These are phyloP conservation scores for Jaapia argillacea DNA, from an alignment of 768 basidiomycete species.

Conservation along the genomic window DNA sequence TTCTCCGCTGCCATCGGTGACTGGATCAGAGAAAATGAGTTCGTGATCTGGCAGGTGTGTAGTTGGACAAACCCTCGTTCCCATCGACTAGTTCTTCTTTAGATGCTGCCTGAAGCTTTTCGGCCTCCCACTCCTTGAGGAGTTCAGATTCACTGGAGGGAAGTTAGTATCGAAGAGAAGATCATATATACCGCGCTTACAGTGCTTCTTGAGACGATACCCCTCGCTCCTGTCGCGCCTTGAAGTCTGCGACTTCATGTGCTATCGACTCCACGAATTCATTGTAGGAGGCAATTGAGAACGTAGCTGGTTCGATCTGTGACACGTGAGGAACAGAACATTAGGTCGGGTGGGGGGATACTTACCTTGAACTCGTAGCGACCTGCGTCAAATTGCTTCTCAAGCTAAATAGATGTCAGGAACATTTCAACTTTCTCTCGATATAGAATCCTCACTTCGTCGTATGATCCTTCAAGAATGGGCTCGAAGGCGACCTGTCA, in stretches of 20 bases:
- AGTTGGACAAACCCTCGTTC: too few relatives aligned
- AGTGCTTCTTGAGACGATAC: conserved; percentile 28
- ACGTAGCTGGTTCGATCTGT: conserved; percentile 38
- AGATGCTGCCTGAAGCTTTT: conserved; percentile 11
- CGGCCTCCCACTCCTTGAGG: conserved; percentile 32
- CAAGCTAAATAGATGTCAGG: too few relatives aligned
- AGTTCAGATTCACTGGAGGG: conserved; percentile 29
- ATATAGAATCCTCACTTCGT: conserved; percentile 28
- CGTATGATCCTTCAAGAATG: conserved; percentile 36
- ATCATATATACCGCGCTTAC: conserved; percentile 16
- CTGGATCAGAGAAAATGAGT: conserved; percentile 1
- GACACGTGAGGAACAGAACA: conserved; percentile 3
- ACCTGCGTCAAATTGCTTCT: conserved; percentile 41
- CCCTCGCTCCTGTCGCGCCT: conserved; percentile 25
- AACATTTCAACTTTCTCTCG: too few relatives aligned
- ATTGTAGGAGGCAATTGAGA: conserved; percentile 44
- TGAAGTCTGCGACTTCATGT: conserved; percentile 32
- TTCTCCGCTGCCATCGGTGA: conserved; percentile 1
- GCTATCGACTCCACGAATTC: conserved; percentile 29
- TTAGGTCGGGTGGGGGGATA: conserved; percentile 11
- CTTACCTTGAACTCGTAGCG: conserved; percentile 39
- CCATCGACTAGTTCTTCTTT: too few relatives aligned
- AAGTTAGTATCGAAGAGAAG: conserved; percentile 1
- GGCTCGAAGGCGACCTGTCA: conserved; percentile 37
- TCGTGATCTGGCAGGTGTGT: too few relatives aligned